Evolutionary conservation across 202 grass and related monocot genomes (phyloP).

Genomic region (Schoenoplectus tabernaemontani): DNA sequence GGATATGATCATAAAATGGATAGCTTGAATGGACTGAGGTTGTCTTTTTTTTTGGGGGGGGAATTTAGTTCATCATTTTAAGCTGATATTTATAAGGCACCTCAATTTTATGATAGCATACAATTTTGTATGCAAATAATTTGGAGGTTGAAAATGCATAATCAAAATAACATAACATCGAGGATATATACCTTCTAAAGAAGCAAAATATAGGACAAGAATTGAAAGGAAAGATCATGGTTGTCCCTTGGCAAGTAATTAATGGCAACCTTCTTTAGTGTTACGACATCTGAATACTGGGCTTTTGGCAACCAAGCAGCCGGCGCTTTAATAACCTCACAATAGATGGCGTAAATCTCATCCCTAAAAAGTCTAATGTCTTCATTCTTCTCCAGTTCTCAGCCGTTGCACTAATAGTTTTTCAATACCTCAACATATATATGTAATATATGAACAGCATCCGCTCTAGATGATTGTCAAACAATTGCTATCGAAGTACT

Average conservation of each 20-base stretch:
- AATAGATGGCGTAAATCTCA: slow-evolving; percentile 37
- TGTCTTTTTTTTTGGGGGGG: too few species aligned
- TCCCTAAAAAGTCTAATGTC: slow-evolving; percentile 54
- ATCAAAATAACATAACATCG: background rate
- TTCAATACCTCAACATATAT: background rate
- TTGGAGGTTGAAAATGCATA: background rate
- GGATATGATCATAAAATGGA: too few species aligned
- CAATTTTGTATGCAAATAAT: too few species aligned
- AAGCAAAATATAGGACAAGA: background rate
- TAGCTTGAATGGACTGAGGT: too few species aligned
- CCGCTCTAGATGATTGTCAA: background rate
- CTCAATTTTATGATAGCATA: background rate
- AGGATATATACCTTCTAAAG: too few species aligned
- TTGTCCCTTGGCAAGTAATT: slow-evolving; percentile 56
- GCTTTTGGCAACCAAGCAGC: slow-evolving; percentile 66
- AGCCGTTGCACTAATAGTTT: slow-evolving; percentile 51
- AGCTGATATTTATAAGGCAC: too few species aligned
- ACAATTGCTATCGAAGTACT: background rate
- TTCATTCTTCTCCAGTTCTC: slow-evolving; percentile 75
- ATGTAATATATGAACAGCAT: background rate
- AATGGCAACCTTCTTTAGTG: slow-evolving; percentile 81
- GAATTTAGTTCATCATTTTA: background rate
- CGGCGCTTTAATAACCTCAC: slow-evolving; percentile 62
- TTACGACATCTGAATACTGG: slow-evolving; percentile 90
- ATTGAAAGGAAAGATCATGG: slow-evolving; percentile 85